These are phyloP conservation scores for Ogataea nakhonphanomensis DNA, from an alignment of 805 yeast species.

Conservation along the genomic window DNA sequence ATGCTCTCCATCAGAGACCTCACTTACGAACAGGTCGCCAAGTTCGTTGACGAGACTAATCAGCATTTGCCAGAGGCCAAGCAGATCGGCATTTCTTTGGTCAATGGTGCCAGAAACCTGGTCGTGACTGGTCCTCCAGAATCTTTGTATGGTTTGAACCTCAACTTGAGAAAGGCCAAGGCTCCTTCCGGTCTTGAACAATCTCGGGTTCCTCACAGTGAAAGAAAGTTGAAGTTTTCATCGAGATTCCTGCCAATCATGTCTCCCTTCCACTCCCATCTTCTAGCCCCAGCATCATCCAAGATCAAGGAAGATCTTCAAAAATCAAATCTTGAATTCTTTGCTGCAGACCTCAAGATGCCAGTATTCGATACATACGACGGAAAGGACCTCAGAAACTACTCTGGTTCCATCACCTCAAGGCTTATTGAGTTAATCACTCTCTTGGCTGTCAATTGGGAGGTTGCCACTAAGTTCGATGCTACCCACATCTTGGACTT, in stretches of 20 bases:
- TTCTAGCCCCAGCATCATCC: conserved; percentile 69
- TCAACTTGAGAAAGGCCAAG: conserved; percentile 88
- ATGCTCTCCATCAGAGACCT: conserved; percentile 94
- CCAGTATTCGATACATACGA: conserved; percentile 90
- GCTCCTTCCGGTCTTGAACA: conserved; percentile 94
- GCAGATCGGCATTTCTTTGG: conserved; percentile 84
- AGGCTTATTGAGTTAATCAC: conserved; percentile 83
- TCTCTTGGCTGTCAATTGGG: conserved; percentile 93
- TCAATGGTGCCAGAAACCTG: conserved; percentile 93
- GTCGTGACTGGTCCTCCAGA: conserved; percentile 98
- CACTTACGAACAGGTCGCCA: conserved; percentile 73
- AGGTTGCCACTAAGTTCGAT: conserved; percentile 72
- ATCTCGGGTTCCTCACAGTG: conserved; percentile 88
- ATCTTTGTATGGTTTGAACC: conserved; percentile 91
- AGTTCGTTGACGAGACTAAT: conserved; percentile 80
- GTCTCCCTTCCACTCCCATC: conserved; percentile 94
- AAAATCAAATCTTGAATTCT: conserved; percentile 55
- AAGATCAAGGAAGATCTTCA: conserved; percentile 64
- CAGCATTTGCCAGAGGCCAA: conserved; percentile 89
- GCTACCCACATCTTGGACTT: conserved; percentile 92
- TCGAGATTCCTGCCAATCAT: conserved; percentile 93
- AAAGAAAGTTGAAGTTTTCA: conserved; percentile 90
- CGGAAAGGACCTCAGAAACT: conserved; percentile 72
- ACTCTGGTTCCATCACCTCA: conserved; percentile 50
- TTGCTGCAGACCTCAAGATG: conserved; percentile 54